Base-by-base conservation (phyloP, 108 stramenopile species). In the Nitzschia sp. region DNA sequence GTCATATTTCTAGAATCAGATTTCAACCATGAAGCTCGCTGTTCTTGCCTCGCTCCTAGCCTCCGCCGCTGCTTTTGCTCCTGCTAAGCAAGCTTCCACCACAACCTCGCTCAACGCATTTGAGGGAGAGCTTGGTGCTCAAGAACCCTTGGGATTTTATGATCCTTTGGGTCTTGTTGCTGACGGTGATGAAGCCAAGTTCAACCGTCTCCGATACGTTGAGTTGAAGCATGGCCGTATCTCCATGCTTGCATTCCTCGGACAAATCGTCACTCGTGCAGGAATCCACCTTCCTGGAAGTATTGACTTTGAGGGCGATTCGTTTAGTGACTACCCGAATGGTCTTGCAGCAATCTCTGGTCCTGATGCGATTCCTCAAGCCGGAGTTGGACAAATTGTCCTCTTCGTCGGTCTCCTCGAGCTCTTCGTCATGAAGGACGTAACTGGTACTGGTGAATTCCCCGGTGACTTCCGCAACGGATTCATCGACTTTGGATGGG, bases 61-160 rank as follows among this genome's bases (percentile, higher is more conserved):
- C 68, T 54, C 80, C 46, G 80, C 82, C 56, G 78, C 78, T 58
- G 86, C 86, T 45, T 87, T 87, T 55, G 82, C 85, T 32, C 82
- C 85, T 53, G 65, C 76, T 54, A 70, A 76, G 58, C 62, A 72
- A 48, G 74, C 58, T 15, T 48, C 64, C 75, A 77, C 25, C 41
- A 66, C 41, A 66, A 57, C 83, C 69, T 41, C 83, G 63, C 60
- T 82, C 32, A 73, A 72, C 48, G 81, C 85, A 59, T 86, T 96
- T 77, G 86, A 87, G 69, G 66, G 71, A 45, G 93, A 92, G 56
- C 80, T 95, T 72, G 96, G 96, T 46, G 92, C 88, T 28, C 96
- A 96, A 71, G 47, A 78, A 34, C 96, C 96, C 36, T 78, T 95
- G 59, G 94, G 91, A 58, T 95, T 90, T 85, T 95, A 81, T 79